Evolutionary conservation across 768 basidiomycete species (phyloP), one percentile per base, ranked within the genome.

Genomic region (Cantharellus cinnabarinus): DNA sequence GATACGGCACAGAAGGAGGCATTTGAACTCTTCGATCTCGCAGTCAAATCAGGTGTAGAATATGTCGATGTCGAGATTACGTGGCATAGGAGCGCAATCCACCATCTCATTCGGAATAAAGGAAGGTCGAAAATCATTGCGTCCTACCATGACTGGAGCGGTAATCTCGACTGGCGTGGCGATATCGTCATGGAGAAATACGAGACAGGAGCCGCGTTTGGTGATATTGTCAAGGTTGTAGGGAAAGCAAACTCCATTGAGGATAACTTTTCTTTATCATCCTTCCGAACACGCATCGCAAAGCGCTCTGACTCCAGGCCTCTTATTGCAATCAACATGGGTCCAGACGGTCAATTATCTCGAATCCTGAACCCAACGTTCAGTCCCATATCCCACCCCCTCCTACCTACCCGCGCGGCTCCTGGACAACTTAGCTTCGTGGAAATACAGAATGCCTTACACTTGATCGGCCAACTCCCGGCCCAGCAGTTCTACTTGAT

Each of bases 71-170:
- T 95, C 55, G 94, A 99, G 70, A 79, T 87, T 59, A 77, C 81
- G 0, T 81, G 83, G 71, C 78, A 86, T 0, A 75, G 79, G 62
- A 74, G 77, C 55, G 66, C 74, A 55, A 78, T 93, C 60, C 74
- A 74, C 39, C 75, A 77, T 2, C 71, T 97, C 50, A 69, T 74
- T 37, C 65, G 72, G 7, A 73, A 72, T 58, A 94, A 90, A 68
- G 81, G 87, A 0, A 65, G 70, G 44, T 85, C 90, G 0, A 76
- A 82, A 63, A 79, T 97, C 66, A 82, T 99, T 60, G 86, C 89
- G 0, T 95, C 91, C 3, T 95, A 84, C 82, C 94, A 97, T 67
- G 91, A 99, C 65, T 91, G 86, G 83, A 82, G 79, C 50, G 93
- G 94, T 2, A 73, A 74, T 7, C 75, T 93, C 73, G 77, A 78